Evolutionary conservation across 1,284 basidiomycete species (phyloP).

Genomic region (Anthracocystis walkeri): DNA sequence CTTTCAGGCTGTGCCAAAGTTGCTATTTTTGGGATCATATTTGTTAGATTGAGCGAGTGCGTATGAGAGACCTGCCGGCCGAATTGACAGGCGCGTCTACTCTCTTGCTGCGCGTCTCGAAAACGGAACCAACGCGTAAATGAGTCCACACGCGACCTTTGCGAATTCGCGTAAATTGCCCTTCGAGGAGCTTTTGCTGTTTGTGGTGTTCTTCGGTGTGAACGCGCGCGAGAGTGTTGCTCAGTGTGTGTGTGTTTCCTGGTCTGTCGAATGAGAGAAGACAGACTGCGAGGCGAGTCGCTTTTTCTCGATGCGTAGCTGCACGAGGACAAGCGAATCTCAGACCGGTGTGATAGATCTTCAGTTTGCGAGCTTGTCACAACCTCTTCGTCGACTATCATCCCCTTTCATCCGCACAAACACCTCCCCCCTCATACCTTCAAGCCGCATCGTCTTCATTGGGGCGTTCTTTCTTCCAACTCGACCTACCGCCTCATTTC

Average conservation of each 20-base stretch:
- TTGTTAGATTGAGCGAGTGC: not conserved
- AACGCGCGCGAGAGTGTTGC: constrained; percentile 18
- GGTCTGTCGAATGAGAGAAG: not conserved
- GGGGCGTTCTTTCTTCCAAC: not conserved
- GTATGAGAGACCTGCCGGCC: not conserved
- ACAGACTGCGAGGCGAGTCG: not conserved
- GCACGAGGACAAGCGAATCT: not conserved
- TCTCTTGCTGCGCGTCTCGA: not conserved
- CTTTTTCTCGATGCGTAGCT: not conserved
- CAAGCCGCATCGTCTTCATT: too few species aligned
- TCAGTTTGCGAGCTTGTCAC: constrained; percentile 1
- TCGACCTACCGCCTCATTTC: not conserved
- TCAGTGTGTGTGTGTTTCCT: constrained; percentile 34
- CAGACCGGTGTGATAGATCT: too few species aligned
- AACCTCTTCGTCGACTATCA: not conserved
- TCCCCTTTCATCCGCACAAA: constrained; percentile 2
- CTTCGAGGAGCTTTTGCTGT: not conserved
- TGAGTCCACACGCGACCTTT: constrained; percentile 20
- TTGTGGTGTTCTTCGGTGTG: not conserved
- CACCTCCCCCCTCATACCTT: not conserved
- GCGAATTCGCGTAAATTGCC: constrained; percentile 34
- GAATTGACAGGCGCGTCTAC: not conserved
- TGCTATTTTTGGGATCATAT: not conserved
- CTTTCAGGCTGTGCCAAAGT: not conserved
- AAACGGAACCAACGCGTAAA: constrained; percentile 27